Evolutionary conservation across 148 eudicot genomes (phyloP), one percentile per base, ranked within the genome.

Genomic region (Selenicereus undatus): DNA sequence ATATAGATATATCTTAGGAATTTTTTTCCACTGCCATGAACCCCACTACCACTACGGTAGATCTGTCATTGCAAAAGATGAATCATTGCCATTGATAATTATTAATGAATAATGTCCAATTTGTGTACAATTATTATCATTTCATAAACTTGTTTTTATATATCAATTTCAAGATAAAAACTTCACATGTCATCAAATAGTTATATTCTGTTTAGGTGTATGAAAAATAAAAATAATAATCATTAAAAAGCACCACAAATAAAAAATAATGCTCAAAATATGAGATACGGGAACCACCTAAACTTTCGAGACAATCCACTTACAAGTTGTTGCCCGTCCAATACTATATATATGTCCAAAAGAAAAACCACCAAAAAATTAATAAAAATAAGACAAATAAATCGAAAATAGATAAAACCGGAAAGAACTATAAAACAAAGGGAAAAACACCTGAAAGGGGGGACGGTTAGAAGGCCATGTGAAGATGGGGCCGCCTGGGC

Each of bases 401-500:
- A n/a, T 8, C 3, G 4, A 7, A 3, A 64, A 64, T 8, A 64
- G 22, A 32, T 32, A 32, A 32, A 24, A 27, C 71, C 29, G 26
- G 35, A 66, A 27, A 66, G 2, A 26, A 66, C 1, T 24, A 66
- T 3, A 62, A 62, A 66, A 27, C 26, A 13, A 66, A 24, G 43
- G 32, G 32, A 5, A 71, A 39, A 39, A 39, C 1, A 39, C 43
- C 43, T 39, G 43, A 39, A 39, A 39, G 3, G 5, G 24, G 45
- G 35, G 74, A 71, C 74, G 74, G 74, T 71, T 71, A 71, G 74
- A 71, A 71, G 21, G 22, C n/a, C 74, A 71, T 71, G 74, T 71
- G 74, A 43, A 35, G 45, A 24, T 71, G 74, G 74, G 74, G 45
- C 74, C 24, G 22, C 20, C 8, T 71, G 74, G 45, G 11, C 48